phyloP scores from a whole-genome alignment of 208 protist genomes.

The Leishmania lainsoni region DNA sequence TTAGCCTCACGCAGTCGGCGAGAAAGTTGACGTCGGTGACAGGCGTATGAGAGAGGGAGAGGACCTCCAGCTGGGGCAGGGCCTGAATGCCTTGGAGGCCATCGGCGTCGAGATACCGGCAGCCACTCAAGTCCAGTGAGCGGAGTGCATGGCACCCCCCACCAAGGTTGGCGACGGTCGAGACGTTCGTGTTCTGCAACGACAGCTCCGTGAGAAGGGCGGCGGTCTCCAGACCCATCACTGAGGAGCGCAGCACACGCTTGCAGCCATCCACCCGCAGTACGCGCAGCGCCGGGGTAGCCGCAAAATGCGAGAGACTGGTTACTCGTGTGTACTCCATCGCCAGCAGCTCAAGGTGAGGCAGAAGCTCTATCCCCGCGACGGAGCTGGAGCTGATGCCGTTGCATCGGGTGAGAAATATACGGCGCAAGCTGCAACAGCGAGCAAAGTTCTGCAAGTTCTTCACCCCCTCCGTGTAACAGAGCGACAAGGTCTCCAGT shows the following conservation, averaged over 20 bases:
- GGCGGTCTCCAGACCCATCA: conserved; percentile 50
- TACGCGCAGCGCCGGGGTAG: conserved; percentile 30
- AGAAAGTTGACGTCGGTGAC: conserved; percentile 55
- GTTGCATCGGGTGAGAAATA: conserved; percentile 64
- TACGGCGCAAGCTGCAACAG: conserved; percentile 41
- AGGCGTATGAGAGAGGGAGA: conserved; percentile 50
- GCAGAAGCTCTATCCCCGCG: conserved; percentile 43
- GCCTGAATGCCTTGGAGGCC: conserved; percentile 57
- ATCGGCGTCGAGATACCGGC: conserved; percentile 57
- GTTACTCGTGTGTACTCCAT: conserved; percentile 72
- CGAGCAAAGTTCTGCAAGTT: conserved; percentile 40
- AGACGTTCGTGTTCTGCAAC: conserved; percentile 59
- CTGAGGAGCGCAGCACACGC: conserved; percentile 56
- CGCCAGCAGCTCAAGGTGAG: conserved; percentile 40
- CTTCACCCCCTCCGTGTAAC: conserved; percentile 48
- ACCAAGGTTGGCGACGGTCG: conserved; percentile 52
- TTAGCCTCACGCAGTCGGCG: conserved; percentile 34
- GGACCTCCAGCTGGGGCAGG: conserved; percentile 50
- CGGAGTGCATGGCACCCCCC: conserved; percentile 34
- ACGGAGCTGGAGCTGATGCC: conserved; percentile 47
- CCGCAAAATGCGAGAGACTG: conserved; percentile 36
- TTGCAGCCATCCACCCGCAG: conserved; percentile 62
- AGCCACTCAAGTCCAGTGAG: conserved; percentile 59
- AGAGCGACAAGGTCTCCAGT: conserved; percentile 55
- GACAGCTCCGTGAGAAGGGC: conserved; percentile 48